phyloP scores from a whole-genome alignment of 176 grass and related monocot genomes.

The Musa beccarii region DNA sequence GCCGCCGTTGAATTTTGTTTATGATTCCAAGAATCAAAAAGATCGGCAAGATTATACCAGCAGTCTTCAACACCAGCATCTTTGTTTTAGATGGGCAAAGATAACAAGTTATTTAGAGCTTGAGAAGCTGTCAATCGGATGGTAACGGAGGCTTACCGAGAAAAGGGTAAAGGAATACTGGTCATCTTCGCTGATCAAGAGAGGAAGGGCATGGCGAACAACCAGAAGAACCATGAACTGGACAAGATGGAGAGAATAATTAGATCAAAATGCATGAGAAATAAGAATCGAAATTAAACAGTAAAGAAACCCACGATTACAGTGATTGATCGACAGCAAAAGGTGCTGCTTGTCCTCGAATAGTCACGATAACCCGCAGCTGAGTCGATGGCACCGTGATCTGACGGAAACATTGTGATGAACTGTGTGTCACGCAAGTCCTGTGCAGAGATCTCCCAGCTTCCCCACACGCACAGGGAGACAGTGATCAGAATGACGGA shows the following conservation, averaged over 20 bases:
- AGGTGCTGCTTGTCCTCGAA: constrained; percentile 30
- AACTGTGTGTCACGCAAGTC: constrained; percentile 35
- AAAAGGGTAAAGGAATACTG: constrained; percentile 62
- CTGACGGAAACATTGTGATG: constrained; percentile 4
- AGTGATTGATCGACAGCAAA: constrained; percentile 52
- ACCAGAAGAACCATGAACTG: constrained; percentile 75
- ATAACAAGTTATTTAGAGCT: too few species aligned
- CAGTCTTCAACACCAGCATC: constrained; percentile 47
- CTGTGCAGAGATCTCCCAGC: constrained; percentile 62
- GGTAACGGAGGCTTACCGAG: constrained; percentile 33
- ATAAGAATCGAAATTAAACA: background rate
- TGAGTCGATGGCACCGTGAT: constrained; percentile 11
- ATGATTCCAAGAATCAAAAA: constrained; percentile 33
- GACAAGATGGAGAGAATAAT: constrained; percentile 13
- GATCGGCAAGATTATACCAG: constrained; percentile 38
- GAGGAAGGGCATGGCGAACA: constrained; percentile 65
- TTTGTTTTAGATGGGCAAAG: constrained; percentile 6
- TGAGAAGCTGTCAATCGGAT: background rate
- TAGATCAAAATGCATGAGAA: constrained; percentile 7
- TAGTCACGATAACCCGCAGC: constrained; percentile 36
- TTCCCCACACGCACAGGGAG: constrained; percentile 28
- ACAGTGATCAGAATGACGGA: too few species aligned
- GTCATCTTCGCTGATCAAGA: constrained; percentile 49
- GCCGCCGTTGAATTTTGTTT: constrained; percentile 9
- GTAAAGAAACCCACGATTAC: constrained; percentile 44